A percentile compares a stretch with the other conserved stretches of the same genome.
Conservation (phyloP, 2,329 filamentous ascomycete species). For the Phyllosticta capitalensis region DNA sequence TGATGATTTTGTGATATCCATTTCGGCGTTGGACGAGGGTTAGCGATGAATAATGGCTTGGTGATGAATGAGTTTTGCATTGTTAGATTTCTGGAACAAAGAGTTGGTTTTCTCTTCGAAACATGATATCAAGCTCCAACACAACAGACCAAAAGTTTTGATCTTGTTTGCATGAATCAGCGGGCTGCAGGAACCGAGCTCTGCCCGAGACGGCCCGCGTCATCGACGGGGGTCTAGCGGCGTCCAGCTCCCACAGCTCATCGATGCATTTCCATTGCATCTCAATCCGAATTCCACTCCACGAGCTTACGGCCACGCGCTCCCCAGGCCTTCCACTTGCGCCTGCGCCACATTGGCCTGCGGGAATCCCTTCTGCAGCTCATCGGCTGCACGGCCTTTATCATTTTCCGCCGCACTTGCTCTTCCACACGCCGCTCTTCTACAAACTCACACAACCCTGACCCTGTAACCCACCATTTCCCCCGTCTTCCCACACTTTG, state of each 20-base stretch:
- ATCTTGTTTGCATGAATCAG: neutral
- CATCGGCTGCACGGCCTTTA: neutral
- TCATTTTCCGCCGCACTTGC: neutral
- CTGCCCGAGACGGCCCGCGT: neutral
- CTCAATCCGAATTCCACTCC: neutral
- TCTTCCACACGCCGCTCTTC: neutral
- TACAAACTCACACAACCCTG: neutral
- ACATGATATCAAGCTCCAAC: too few species aligned
- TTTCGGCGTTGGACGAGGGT: neutral
- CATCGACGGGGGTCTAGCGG: neutral
- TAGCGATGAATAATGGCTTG: neutral
- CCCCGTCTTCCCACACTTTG: neutral
- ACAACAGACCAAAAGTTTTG: too few species aligned
- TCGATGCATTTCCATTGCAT: neutral
- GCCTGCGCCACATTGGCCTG: neutral
- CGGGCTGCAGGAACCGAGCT: neutral
- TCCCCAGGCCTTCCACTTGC: neutral
- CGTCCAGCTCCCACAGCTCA: neutral
- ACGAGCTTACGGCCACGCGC: neutral
- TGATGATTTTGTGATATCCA: conserved; percentile 8
- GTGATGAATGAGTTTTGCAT: too few species aligned
- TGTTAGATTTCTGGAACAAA: too few species aligned
- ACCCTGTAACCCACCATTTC: neutral
- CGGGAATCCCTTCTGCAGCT: neutral
- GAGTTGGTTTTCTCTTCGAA: too few species aligned